Percentiles rank a stretch among this genome's conserved stretches.
Evolutionary conservation across 2,329 filamentous ascomycete genomes (phyloP).

Genomic region (Fusarium anguioides): DNA sequence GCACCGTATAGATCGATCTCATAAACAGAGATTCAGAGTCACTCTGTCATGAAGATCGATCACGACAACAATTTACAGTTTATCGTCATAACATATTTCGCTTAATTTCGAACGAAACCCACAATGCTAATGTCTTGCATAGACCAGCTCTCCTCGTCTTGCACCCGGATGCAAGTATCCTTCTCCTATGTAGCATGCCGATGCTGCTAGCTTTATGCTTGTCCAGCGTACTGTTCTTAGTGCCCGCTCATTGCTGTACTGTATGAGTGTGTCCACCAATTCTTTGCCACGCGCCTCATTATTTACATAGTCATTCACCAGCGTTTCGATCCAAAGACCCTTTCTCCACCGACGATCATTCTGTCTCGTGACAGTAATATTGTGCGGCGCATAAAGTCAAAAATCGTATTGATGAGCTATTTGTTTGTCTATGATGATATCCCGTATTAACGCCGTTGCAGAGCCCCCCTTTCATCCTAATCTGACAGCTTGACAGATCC

Average conservation of each 20-base stretch:
- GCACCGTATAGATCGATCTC: constrained; percentile 3
- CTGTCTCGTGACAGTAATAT: constrained; percentile 10
- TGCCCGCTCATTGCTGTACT: constrained; percentile 1
- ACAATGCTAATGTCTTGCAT: constrained; percentile 28
- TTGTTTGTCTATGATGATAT: neutral
- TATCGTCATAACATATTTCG: neutral
- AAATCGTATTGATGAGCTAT: constrained; percentile 21
- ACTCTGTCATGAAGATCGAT: neutral
- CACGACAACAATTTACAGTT: neutral
- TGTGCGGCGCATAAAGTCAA: neutral
- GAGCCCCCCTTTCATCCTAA: constrained; percentile 14
- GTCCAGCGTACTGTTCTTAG: constrained; percentile 7
- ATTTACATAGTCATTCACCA: neutral
- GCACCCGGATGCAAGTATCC: constrained; percentile 30
- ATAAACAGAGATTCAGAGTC: neutral
- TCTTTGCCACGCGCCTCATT: constrained; percentile 35
- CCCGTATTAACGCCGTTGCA: constrained; percentile 8
- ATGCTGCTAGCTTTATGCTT: constrained; percentile 32
- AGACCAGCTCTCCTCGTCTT: constrained; percentile 31
- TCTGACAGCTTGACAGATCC: constrained; percentile 1
- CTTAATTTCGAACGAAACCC: neutral
- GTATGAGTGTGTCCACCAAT: neutral
- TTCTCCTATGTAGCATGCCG: neutral
- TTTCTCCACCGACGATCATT: constrained; percentile 37
- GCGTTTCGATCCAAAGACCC: constrained; percentile 10